phyloP scores from a whole-genome alignment of 768 basidiomycete species.

The Gloeophyllum trabeum region DNA sequence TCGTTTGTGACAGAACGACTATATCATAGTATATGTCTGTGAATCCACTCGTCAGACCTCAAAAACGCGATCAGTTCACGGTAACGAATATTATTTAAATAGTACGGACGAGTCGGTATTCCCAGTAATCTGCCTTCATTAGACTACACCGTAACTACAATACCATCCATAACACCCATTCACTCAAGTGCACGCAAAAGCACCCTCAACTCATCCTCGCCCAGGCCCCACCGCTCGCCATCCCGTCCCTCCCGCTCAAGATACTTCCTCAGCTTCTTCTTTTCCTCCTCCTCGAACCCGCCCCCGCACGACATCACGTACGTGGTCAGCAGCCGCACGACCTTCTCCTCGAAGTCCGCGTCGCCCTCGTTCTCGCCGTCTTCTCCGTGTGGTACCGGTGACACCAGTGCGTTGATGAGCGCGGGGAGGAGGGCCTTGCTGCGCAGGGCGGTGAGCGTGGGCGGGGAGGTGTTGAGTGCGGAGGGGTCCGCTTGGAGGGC shows the following conservation, averaged over 20 bases:
- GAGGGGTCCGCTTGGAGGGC: constrained; percentile 46
- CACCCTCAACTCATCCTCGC: constrained; percentile 4
- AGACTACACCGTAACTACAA: too few species aligned
- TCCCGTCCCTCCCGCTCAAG: constrained; percentile 13
- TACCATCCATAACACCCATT: too few species aligned
- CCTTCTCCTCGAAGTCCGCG: constrained; percentile 54
- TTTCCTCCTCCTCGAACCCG: constrained; percentile 18
- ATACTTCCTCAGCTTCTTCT: constrained; percentile 15
- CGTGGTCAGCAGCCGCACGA: constrained; percentile 40
- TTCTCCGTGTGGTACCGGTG: constrained; percentile 50
- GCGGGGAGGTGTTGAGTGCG: constrained; percentile 36
- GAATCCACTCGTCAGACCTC: too few species aligned
- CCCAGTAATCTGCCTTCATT: too few species aligned
- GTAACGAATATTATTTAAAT: too few species aligned
- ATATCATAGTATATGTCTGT: too few species aligned
- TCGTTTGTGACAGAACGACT: too few species aligned
- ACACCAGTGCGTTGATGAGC: constrained; percentile 38
- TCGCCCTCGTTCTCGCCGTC: constrained; percentile 61
- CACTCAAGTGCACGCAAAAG: not conserved
- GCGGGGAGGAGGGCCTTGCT: constrained; percentile 33
- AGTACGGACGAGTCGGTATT: too few species aligned
- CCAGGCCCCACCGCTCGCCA: constrained; percentile 17
- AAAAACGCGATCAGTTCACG: too few species aligned
- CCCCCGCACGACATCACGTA: constrained; percentile 33
- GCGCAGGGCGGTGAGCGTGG: constrained; percentile 37